phyloP scores from a whole-genome alignment of 2,329 filamentous ascomycete species.

The Stagonosporopsis tanaceti region DNA sequence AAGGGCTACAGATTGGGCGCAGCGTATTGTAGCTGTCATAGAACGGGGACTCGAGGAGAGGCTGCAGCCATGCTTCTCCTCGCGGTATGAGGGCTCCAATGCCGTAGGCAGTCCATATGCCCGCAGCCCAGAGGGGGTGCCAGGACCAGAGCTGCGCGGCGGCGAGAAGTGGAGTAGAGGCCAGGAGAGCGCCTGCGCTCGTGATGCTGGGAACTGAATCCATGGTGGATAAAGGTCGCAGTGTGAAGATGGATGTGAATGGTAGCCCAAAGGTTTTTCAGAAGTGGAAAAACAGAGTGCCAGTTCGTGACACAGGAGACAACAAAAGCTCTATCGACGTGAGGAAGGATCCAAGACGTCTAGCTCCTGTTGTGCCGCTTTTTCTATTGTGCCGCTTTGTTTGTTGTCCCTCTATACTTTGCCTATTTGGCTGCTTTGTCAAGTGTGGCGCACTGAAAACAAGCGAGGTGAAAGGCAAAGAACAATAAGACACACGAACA shows the following conservation, averaged over 20 bases:
- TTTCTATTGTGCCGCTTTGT: neutral
- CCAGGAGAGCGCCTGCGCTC: neutral
- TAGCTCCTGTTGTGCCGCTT: no score
- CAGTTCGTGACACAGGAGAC: no score
- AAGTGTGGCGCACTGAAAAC: neutral
- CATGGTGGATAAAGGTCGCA: neutral
- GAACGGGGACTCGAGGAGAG: neutral
- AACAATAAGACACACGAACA: neutral
- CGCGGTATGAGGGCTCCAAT: neutral
- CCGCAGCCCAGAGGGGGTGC: slow-evolving; percentile 7
- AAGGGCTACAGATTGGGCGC: neutral
- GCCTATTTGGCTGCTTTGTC: slow-evolving; percentile 1
- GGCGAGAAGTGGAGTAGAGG: neutral
- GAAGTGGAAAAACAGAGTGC: neutral
- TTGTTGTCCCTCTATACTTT: no score
- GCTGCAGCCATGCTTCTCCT: neutral
- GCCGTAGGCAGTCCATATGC: slow-evolving; percentile 7
- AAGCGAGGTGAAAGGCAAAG: neutral
- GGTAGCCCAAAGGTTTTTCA: neutral
- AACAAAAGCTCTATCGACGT: neutral
- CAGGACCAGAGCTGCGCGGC: slow-evolving; percentile 8
- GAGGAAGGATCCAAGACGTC: neutral
- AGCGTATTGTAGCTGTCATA: neutral
- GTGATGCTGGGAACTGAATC: neutral
- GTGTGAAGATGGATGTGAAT: neutral